phyloP scores from a whole-genome alignment of 306 rosid genomes.

The Oxytropis ochrocephala region DNA sequence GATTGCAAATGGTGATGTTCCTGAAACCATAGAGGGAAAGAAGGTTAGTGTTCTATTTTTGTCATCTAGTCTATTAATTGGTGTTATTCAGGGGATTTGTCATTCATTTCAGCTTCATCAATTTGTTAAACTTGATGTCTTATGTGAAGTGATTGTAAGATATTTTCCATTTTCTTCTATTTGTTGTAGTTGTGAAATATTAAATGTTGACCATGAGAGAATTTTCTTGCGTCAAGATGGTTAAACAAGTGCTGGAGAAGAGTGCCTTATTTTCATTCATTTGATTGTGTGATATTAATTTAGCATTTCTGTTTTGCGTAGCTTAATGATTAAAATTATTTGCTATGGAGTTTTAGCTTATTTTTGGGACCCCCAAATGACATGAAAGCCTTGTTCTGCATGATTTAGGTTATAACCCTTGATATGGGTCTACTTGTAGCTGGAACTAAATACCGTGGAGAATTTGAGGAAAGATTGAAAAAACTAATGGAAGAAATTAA shows the following conservation, averaged over 20 bases:
- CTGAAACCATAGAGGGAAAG: constrained; percentile 96
- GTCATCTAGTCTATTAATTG: neutral
- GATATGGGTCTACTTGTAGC: constrained; percentile 99
- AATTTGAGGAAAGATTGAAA: constrained; percentile 92
- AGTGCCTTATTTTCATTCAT: neutral
- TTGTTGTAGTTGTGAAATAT: neutral
- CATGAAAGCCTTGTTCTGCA: constrained; percentile 16
- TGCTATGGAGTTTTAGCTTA: neutral
- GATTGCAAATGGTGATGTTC: constrained; percentile 89
- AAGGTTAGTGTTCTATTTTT: constrained; percentile 40
- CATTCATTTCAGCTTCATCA: neutral
- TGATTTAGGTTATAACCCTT: constrained; percentile 75
- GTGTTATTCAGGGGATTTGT: neutral
- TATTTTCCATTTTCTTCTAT: neutral
- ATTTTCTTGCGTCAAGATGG: neutral
- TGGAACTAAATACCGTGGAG: constrained; percentile 98
- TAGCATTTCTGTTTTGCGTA: neutral
- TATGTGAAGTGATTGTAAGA: neutral
- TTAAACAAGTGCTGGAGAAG: neutral
- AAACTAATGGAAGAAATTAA: constrained; percentile 96
- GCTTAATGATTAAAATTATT: neutral
- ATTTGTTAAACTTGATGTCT: constrained; percentile 6
- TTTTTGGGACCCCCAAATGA: neutral
- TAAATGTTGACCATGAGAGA: neutral
- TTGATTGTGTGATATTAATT: neutral